Percentiles rank a stretch among this genome's conserved stretches.
Conservation (phyloP, 371 early-diverging fungal species). For the Cokeromyces recurvatus region DNA sequence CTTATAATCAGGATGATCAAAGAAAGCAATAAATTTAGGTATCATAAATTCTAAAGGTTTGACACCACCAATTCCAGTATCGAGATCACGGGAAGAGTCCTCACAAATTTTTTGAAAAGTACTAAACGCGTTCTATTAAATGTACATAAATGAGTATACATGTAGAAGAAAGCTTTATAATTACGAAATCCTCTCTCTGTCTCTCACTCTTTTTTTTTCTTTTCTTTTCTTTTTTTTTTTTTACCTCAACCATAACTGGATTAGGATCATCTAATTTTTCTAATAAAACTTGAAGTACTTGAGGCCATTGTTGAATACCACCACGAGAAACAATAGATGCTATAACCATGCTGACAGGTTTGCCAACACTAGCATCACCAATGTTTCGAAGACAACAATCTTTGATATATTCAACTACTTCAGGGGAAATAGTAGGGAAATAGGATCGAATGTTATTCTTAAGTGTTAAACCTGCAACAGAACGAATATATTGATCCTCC, state of each 20-base stretch:
- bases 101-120: slow-evolving; percentile 92
- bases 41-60: slow-evolving; percentile 80
- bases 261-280: slow-evolving; percentile 68
- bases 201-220: too few species aligned
- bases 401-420: slow-evolving; percentile 74
- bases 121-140: slow-evolving; percentile 73
- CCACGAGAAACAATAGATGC: slow-evolving; percentile 75
- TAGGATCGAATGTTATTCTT: slow-evolving; percentile 80
- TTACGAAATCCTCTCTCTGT: too few species aligned
- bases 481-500: slow-evolving; percentile 60
- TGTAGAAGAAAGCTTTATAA: background rate
- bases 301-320: slow-evolving; percentile 75
- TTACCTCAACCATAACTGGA: slow-evolving; percentile 72
- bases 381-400: slow-evolving; percentile 64
- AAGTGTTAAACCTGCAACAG: slow-evolving; percentile 84
- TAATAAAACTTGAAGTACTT: slow-evolving; percentile 73
- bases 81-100: slow-evolving; percentile 79
- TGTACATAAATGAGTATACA: background rate
- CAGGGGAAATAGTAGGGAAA: slow-evolving; percentile 56
- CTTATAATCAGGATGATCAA: slow-evolving; percentile 66
- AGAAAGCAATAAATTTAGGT: slow-evolving; percentile 78
- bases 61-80: slow-evolving; percentile 63
- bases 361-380: slow-evolving; percentile 77
- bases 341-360: slow-evolving; percentile 62
- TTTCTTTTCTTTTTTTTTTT: slow-evolving; percentile 3